phyloP scores from a whole-genome alignment of 1,284 basidiomycete species.

The Cystobasidiaceae sp. region DNA sequence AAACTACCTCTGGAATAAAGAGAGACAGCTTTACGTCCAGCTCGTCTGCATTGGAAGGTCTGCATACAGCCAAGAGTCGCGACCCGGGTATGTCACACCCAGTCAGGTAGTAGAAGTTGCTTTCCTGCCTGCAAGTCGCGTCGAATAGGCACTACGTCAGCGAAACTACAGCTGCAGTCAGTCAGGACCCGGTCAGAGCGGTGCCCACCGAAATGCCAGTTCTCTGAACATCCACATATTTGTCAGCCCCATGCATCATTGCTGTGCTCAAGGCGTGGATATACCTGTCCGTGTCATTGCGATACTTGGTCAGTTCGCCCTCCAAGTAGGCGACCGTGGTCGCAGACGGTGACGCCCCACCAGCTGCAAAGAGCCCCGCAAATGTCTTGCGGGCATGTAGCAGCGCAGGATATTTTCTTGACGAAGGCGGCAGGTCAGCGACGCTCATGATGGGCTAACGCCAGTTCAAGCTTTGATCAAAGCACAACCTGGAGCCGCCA shows the following conservation, averaged over 20 bases:
- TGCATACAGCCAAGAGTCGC: conserved; percentile 57
- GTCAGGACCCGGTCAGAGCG: too few relatives aligned
- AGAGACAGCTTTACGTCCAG: conserved; percentile 31
- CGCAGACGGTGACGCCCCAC: conserved; percentile 35
- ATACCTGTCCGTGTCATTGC: conserved; percentile 75
- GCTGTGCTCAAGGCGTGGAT: too few relatives aligned
- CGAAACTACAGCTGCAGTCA: not conserved
- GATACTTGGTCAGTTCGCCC: conserved; percentile 54
- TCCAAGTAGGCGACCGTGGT: conserved; percentile 43
- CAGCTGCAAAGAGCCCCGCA: conserved; percentile 40
- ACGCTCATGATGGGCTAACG: not conserved
- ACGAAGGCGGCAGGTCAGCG: not conserved
- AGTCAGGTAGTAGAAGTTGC: conserved; percentile 81
- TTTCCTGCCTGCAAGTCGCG: conserved; percentile 55
- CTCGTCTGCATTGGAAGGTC: conserved; percentile 42
- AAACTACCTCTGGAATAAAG: conserved; percentile 10
- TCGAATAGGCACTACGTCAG: too few relatives aligned
- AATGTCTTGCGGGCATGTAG: conserved; percentile 46
- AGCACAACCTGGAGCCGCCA: too few relatives aligned
- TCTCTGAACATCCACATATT: conserved; percentile 54
- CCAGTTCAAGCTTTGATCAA: too few relatives aligned
- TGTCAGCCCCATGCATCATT: too few relatives aligned
- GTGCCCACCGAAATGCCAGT: conserved; percentile 62
- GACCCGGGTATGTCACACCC: conserved; percentile 68
- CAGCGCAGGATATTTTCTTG: conserved; percentile 40